Base-by-base conservation (phyloP, 768 basidiomycete species). In the Termitomyces titanicus region DNA sequence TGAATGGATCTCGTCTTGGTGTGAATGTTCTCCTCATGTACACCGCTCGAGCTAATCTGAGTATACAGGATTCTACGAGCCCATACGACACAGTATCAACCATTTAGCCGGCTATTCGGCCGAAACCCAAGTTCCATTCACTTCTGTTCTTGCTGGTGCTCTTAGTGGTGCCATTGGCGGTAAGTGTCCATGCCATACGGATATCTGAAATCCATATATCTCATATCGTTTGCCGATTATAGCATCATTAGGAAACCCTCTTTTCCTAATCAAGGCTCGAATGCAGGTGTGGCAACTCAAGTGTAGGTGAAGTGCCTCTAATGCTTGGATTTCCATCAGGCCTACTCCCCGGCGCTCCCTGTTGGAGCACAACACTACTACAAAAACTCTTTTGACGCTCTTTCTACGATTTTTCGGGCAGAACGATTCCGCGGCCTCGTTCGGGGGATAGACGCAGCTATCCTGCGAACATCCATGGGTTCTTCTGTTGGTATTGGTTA, bases 321-420 rank as follows among this genome's bases (percentile, higher is more conserved):
- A 48, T 31, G 2, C 11, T 20, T 34, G 35, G 17, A 44, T 38
- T 51, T n/a, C 24, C 18, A 10, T 38, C 54, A 91, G 88, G 97
- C 97, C 27, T 99, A 94, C 72, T 98, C 95, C 0, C 94, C 96
- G 7, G 84, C 86, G 38, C 78, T 98, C 11, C 96, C 97, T 8
- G 92, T 99, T 51, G 97, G 97, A 55, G 80, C 94, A 9, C 97
- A 99, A 65, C 96, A 94, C 68, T 68, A 92, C 63, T 99, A 99
- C 75, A 91, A 87, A 62, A 88, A 70, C 61, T 88, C 91, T 0
- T 83, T 88, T 52, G 78, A 96, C 64, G 97, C 94, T 1, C 72
- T 99, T 17, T 68, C 78, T 0, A 89, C 84, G 0, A 94, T 99
- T 61, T 88, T 86, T 66, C 76, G 77, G 51, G 79, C 85, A 2